Conservation (phyloP, 2,329 filamentous ascomycete species). For the Penicillium aurantiogriseum region DNA sequence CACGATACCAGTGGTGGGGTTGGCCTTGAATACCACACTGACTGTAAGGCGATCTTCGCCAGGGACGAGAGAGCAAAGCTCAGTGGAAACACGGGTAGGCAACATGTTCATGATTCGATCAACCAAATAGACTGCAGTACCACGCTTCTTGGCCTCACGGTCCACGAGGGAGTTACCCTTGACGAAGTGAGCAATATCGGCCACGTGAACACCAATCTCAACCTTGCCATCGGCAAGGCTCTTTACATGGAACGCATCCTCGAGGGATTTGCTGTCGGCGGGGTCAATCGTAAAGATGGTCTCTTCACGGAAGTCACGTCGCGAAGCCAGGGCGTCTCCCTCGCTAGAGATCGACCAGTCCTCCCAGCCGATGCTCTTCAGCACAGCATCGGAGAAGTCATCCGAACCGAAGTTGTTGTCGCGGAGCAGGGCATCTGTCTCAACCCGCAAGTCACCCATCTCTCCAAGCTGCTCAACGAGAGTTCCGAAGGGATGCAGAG, state of each 20-base stretch:
- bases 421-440: constrained; percentile 92
- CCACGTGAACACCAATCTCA: constrained; percentile 92
- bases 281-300: constrained; percentile 90
- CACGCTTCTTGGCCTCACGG: constrained; percentile 95
- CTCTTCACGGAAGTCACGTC: constrained; percentile 87
- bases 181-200: constrained; percentile 94
- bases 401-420: constrained; percentile 99
- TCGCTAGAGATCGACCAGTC: constrained; percentile 88
- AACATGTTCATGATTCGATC: constrained; percentile 86
- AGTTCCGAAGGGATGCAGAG: constrained; percentile 97
- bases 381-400: constrained; percentile 93
- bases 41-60: constrained; percentile 88
- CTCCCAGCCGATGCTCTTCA: constrained; percentile 87
- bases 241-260: constrained; percentile 92
- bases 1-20: constrained; percentile 74
- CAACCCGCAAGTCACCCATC: constrained; percentile 96
- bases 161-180: constrained; percentile 95
- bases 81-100: constrained; percentile 77
- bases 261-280: constrained; percentile 81
- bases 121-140: constrained; percentile 91
- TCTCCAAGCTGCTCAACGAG: constrained; percentile 94
- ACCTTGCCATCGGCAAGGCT: constrained; percentile 77
- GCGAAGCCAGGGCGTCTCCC: constrained; percentile 70
- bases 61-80: constrained; percentile 83
- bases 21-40: constrained; percentile 89